Evolutionary conservation across 495 filamentous ascomycete genomes (phyloP).

Genomic region (Lasiosphaeris hirsuta): DNA sequence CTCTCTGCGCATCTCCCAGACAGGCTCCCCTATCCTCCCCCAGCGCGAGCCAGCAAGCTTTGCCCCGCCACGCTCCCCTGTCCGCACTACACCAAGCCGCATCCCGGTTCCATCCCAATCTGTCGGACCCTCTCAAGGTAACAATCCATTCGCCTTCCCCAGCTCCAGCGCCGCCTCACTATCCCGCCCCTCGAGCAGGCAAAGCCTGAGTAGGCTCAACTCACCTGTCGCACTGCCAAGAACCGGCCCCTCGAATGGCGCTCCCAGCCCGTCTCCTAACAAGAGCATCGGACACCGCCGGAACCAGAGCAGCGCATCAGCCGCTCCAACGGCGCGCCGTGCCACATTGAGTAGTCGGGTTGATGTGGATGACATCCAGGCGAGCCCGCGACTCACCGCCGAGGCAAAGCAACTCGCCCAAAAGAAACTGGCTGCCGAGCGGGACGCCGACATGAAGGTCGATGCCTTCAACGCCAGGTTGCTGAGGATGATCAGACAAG

Average conservation of each 20-base stretch:
- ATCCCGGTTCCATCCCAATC: slow-evolving; percentile 33
- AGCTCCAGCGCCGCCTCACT: slow-evolving; percentile 6
- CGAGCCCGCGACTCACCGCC: slow-evolving; percentile 42
- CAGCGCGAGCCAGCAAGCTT: slow-evolving; percentile 50
- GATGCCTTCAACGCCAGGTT: slow-evolving; percentile 73
- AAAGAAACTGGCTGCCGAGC: slow-evolving; percentile 63
- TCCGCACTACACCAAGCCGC: slow-evolving; percentile 32
- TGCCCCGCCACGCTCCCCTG: slow-evolving; percentile 45
- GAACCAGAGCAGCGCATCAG: slow-evolving; percentile 33
- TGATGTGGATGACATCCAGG: slow-evolving; percentile 27
- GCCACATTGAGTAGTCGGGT: slow-evolving; percentile 12
- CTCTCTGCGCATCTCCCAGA: slow-evolving; percentile 41
- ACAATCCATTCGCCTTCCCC: slow-evolving; percentile 21
- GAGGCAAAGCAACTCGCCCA: slow-evolving; percentile 69
- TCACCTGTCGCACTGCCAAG: slow-evolving; percentile 2
- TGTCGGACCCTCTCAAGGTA: not conserved
- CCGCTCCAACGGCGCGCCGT: slow-evolving; percentile 20
- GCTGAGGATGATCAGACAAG: slow-evolving; percentile 81
- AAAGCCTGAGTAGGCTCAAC: slow-evolving; percentile 13
- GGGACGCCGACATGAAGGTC: slow-evolving; percentile 74
- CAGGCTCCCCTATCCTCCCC: slow-evolving; percentile 41
- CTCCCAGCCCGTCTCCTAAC: slow-evolving; percentile 17
- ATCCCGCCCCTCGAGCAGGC: slow-evolving; percentile 31
- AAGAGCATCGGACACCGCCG: slow-evolving; percentile 30
- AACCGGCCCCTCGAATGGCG: not conserved